phyloP scores from a whole-genome alignment of 1,284 basidiomycete genomes.

The Cerrena zonata region DNA sequence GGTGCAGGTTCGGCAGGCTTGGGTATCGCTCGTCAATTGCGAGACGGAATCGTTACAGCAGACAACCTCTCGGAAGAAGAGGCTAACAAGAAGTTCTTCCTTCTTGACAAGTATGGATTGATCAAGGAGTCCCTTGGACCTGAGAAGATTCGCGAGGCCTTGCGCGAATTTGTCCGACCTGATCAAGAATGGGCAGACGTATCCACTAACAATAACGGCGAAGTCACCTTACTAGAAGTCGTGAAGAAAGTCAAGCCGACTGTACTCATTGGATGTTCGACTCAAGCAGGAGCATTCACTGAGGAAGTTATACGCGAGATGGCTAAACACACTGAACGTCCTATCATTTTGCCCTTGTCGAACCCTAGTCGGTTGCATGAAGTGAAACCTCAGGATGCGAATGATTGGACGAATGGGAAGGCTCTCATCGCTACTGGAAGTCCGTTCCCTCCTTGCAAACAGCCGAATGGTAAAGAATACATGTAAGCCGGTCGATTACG shows the following conservation, averaged over 20 bases:
- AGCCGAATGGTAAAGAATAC: constrained; percentile 64
- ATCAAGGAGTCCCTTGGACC: constrained; percentile 46
- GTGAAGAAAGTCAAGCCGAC: constrained; percentile 66
- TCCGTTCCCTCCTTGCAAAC: constrained; percentile 73
- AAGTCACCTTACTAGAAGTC: constrained; percentile 58
- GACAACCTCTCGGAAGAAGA: constrained; percentile 53
- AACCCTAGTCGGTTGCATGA: constrained; percentile 78
- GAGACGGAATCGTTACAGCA: constrained; percentile 67
- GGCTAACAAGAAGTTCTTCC: constrained; percentile 62
- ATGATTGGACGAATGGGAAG: constrained; percentile 71
- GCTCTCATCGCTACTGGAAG: constrained; percentile 78
- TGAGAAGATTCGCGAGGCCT: constrained; percentile 44
- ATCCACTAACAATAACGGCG: constrained; percentile 34
- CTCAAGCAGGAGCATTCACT: constrained; percentile 73
- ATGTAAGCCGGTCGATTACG: constrained; percentile 37
- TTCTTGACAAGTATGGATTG: constrained; percentile 57
- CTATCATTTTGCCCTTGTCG: constrained; percentile 78
- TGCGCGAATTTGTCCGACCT: constrained; percentile 53
- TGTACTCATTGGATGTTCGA: constrained; percentile 78
- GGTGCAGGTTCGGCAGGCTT: constrained; percentile 81
- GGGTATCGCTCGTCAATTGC: constrained; percentile 68
- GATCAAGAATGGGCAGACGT: constrained; percentile 49
- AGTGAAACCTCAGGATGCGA: constrained; percentile 67
- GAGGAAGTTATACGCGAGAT: constrained; percentile 71
- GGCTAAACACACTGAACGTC: constrained; percentile 60